Evolutionary conservation across 805 yeast genomes (phyloP), one percentile per base, ranked within the genome.

Genomic region (Pichia sporocuriosa): DNA sequence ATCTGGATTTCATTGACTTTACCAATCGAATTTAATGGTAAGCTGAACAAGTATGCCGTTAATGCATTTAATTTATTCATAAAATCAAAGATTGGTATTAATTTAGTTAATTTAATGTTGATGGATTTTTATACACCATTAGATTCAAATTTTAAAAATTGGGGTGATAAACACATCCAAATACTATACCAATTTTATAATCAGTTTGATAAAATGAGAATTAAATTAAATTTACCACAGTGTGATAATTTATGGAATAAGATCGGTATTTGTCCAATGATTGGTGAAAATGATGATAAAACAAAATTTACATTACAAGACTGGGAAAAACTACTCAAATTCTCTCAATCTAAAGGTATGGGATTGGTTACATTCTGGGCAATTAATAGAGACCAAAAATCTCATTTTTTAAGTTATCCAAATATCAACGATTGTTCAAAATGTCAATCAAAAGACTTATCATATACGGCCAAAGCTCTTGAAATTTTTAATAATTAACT

Each of bases 231-330:
- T n/a, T n/a, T n/a, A n/a, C n/a, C n/a, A n/a, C n/a, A n/a, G n/a
- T n/a, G n/a, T n/a, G 33, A 11, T 2, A 30, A 10, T 28, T 35
- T 45, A 11, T 60, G 60, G 61, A 24, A 40, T 3, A 43, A 45
- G 44, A 47, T 54, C 32, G 65, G 64, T 3, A 27, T 57, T 17
- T 59, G 63, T 36, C 65, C 65, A 24, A 61, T 61, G 65, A 61
- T 61, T 28, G 65, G 65, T 0, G 44, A 42, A 28, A 60, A 60
- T 41, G 65, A 61, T 40, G 65, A 60, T 40, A 38, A 46, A 6
- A 32, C 60, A 8, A 35, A 45, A 1, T 51, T 61, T n/a, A 36
- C 48, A 2, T 17, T 53, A 1, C 20, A 39, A 6, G 63, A 60
- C 29, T 57, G 58, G 59, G 32, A 44, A 10, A 26, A 21, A 23